Conservation (phyloP, 1,284 basidiomycete species). For the Takashimella tepidaria region DNA sequence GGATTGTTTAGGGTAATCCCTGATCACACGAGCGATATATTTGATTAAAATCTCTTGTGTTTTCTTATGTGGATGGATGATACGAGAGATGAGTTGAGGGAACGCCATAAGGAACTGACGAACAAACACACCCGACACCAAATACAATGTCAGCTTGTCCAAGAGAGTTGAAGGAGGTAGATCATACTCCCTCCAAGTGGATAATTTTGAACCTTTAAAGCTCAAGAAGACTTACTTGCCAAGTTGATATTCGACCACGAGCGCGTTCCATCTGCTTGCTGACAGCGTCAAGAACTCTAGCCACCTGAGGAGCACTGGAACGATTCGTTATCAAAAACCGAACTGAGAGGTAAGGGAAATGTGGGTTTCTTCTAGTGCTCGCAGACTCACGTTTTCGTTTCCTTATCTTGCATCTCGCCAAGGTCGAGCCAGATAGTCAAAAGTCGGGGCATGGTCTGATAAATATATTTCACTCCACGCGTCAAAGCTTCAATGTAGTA, state of each 20-base stretch:
- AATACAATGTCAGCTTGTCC: too few species aligned
- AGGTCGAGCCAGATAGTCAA: conserved; percentile 94
- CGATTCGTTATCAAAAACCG: too few species aligned
- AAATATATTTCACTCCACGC: conserved; percentile 90
- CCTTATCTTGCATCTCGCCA: conserved; percentile 58
- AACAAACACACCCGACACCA: too few species aligned
- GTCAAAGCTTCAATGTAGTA: conserved; percentile 71
- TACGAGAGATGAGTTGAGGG: conserved; percentile 92
- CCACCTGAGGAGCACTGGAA: conserved; percentile 4
- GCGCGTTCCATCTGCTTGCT: conserved; percentile 58
- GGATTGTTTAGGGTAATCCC: conserved; percentile 82
- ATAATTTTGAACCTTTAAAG: too few species aligned
- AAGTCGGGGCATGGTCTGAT: conserved; percentile 89
- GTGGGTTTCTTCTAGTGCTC: too few species aligned
- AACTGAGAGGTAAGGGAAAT: not conserved
- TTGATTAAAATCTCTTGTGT: conserved; percentile 63
- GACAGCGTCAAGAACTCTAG: conserved; percentile 36
- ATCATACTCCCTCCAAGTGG: too few species aligned
- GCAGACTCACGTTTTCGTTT: conserved; percentile 30
- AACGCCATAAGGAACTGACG: conserved; percentile 93
- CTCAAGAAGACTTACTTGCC: conserved; percentile 56
- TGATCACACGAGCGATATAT: conserved; percentile 70
- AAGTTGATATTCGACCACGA: conserved; percentile 62
- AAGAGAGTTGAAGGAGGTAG: not conserved
- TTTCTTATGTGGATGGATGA: conserved; percentile 69